These are phyloP conservation scores for Tetraselmis striata DNA, from an alignment of 139 green algal species.

Conservation along the genomic window DNA sequence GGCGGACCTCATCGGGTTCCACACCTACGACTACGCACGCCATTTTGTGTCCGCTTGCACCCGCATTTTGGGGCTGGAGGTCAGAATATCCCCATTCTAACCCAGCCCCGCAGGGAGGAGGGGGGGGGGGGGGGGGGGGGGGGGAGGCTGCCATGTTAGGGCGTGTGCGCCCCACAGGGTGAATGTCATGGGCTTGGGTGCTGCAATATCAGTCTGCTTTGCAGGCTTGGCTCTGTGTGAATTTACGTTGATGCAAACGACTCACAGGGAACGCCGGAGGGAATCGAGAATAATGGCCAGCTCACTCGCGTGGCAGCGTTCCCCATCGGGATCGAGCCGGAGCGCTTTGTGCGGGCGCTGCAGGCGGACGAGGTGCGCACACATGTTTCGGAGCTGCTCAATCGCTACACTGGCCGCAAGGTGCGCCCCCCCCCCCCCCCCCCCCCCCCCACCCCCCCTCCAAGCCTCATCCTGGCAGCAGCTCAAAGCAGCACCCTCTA, in stretches of 20 bases:
- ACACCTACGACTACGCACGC: conserved; percentile 92
- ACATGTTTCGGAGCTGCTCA: conserved; percentile 86
- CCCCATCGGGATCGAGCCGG: conserved; percentile 94
- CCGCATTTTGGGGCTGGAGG: conserved; percentile 89
- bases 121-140: too few relatives aligned
- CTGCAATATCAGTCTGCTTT: too few relatives aligned
- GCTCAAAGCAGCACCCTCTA: too few relatives aligned
- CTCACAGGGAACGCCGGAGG: conserved; percentile 46
- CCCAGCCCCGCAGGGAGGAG: too few relatives aligned
- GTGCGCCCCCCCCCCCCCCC: background rate
- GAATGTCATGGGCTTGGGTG: too few relatives aligned
- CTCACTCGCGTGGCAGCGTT: conserved; percentile 80
- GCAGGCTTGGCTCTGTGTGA: background rate
- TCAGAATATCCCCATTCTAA: too few relatives aligned
- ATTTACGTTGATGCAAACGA: background rate
- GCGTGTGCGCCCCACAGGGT: too few relatives aligned
- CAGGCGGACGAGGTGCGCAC: conserved; percentile 73
- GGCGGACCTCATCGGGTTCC: conserved; percentile 84
- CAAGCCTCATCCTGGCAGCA: too few relatives aligned
- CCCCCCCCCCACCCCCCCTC: background rate
- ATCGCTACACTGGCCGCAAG: conserved; percentile 48
- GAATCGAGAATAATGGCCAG: conserved; percentile 90
- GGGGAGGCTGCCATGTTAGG: too few relatives aligned
- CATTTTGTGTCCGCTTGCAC: conserved; percentile 91
- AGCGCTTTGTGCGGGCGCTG: conserved; percentile 84